These are phyloP conservation scores for Alternaria solani DNA, from an alignment of 2,329 filamentous ascomycete genomes.

Conservation along the genomic window DNA sequence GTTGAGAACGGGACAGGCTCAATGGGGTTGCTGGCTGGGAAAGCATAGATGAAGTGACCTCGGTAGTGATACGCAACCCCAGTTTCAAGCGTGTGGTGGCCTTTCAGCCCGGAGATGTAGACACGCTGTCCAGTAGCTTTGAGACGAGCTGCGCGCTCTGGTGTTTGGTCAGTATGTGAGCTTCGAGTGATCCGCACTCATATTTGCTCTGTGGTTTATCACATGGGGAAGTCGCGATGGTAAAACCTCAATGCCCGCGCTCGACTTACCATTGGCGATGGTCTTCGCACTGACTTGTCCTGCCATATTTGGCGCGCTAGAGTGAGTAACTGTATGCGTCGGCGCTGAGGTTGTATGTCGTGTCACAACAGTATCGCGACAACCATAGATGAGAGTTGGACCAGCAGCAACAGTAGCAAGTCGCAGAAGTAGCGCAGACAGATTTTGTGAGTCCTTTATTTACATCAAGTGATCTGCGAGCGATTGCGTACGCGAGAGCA, in stretches of 20 bases:
- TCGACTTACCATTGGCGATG: background rate
- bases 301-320: background rate
- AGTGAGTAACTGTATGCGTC: background rate
- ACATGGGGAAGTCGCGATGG: background rate
- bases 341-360: background rate
- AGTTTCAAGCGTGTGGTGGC: constrained; percentile 28
- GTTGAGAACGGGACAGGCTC: constrained; percentile 32
- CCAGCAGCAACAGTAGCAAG: background rate
- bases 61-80: constrained; percentile 44
- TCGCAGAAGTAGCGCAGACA: background rate
- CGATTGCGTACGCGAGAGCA: background rate
- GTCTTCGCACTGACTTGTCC: background rate
- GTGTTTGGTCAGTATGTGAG: background rate
- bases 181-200: background rate
- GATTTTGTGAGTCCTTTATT: background rate
- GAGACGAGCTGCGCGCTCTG: constrained; percentile 11
- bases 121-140: constrained; percentile 25
- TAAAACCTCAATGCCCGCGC: no score
- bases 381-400: background rate
- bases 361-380: background rate
- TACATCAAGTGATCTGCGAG: background rate
- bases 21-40: constrained; percentile 24
- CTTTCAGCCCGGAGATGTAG: constrained; percentile 37
- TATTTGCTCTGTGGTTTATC: background rate
- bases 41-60: constrained; percentile 41